Percentiles rank a stretch among this genome's conserved stretches.
phyloP scores from a whole-genome alignment of 129 eudicot species.

The Tagetes patula region DNA sequence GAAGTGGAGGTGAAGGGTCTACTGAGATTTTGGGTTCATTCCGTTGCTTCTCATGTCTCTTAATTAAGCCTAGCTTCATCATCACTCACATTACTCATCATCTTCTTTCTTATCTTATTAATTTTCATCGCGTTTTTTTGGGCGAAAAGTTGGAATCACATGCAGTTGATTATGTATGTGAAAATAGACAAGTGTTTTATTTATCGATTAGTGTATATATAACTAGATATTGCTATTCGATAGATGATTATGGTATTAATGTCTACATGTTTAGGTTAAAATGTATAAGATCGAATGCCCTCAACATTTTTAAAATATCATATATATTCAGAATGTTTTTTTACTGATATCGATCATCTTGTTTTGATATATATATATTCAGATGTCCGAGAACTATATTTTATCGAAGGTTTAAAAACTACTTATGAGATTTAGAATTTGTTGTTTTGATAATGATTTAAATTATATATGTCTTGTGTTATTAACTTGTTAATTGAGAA shows the following conservation, averaged over 20 bases:
- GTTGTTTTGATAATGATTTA: too few species aligned
- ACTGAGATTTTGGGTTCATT: constrained; percentile 23
- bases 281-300: not conserved
- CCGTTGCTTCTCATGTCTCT: constrained; percentile 20
- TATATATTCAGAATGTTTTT: not conserved
- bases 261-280: not conserved
- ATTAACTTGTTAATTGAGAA: too few species aligned
- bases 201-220: too few species aligned
- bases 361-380: not conserved
- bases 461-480: too few species aligned
- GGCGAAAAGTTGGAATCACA: constrained; percentile 1
- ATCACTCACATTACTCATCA: not conserved
- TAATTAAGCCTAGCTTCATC: not conserved
- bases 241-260: not conserved
- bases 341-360: not conserved
- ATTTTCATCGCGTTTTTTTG: constrained; percentile 13
- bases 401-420: too few species aligned
- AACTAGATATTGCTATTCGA: not conserved
- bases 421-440: too few species aligned
- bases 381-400: too few species aligned
- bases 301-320: not conserved
- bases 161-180: not conserved
- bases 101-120: not conserved
- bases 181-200: not conserved
- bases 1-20: constrained; percentile 25